Percentiles rank a stretch among this genome's conserved stretches.
phyloP scores from a whole-genome alignment of 805 yeast genomes.

The Teunomyces tritomae region DNA sequence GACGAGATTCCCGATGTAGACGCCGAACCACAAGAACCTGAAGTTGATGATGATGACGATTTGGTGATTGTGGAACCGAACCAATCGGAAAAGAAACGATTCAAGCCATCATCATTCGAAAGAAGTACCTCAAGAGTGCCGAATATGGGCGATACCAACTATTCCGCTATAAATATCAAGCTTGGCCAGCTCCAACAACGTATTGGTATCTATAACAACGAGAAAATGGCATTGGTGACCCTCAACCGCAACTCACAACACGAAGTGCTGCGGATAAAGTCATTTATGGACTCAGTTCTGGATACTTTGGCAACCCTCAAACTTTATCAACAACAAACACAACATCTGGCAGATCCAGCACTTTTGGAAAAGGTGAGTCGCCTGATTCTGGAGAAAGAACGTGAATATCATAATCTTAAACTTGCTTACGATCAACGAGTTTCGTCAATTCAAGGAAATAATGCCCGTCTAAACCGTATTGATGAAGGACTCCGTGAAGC shows the following conservation, averaged over 20 bases:
- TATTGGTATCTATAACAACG: not conserved
- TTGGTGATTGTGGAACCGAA: slow-evolving; percentile 9
- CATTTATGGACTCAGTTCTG: slow-evolving; percentile 1
- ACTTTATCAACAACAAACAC: not conserved
- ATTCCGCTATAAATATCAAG: not conserved
- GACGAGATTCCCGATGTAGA: slow-evolving; percentile 4
- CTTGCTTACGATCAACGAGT: not conserved
- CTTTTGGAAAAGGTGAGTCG: not conserved
- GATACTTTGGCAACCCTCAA: not conserved
- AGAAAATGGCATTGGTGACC: not conserved
- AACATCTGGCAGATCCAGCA: not conserved
- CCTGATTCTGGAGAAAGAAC: slow-evolving; percentile 1
- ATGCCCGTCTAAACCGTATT: not conserved
- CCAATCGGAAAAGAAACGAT: slow-evolving; percentile 4
- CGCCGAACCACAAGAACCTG: slow-evolving; percentile 2
- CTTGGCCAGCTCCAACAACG: slow-evolving; percentile 8
- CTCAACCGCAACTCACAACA: slow-evolving; percentile 1
- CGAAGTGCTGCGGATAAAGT: not conserved
- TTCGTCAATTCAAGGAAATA: not conserved
- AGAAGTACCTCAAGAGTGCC: slow-evolving; percentile 8
- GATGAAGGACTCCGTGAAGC: not conserved
- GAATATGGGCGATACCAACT: slow-evolving; percentile 7
- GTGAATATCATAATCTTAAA: slow-evolving; percentile 3
- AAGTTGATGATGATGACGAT: slow-evolving; percentile 6
- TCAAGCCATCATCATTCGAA: slow-evolving; percentile 12